These are phyloP conservation scores for Musa itinerans DNA, from an alignment of 176 grass and related monocot species.

Conservation along the genomic window DNA sequence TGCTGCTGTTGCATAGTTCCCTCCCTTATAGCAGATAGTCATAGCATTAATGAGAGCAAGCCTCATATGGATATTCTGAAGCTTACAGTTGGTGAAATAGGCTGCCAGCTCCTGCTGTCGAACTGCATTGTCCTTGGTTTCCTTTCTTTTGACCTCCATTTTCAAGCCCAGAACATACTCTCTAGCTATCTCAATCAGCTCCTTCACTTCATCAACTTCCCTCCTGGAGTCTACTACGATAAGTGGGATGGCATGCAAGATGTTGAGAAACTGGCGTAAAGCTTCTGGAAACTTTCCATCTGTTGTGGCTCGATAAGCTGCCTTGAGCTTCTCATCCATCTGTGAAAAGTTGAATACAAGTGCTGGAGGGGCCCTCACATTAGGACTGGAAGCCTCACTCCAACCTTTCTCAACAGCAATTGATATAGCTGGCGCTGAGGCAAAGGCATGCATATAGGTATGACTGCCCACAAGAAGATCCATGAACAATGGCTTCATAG, in stretches of 20 bases:
- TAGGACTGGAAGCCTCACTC: slow-evolving; percentile 69
- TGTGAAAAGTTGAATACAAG: slow-evolving; percentile 82
- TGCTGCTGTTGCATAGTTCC: slow-evolving; percentile 57
- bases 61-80: slow-evolving; percentile 70
- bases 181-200: slow-evolving; percentile 81
- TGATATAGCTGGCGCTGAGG: slow-evolving; percentile 47
- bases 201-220: slow-evolving; percentile 96
- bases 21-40: slow-evolving; percentile 57
- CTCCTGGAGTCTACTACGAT: slow-evolving; percentile 80
- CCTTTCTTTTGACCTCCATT: slow-evolving; percentile 86
- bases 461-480: slow-evolving; percentile 72
- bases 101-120: slow-evolving; percentile 73
- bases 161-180: slow-evolving; percentile 87
- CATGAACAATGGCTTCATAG: slow-evolving; percentile 65
- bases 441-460: slow-evolving; percentile 53
- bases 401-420: slow-evolving; percentile 90
- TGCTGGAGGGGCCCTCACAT: slow-evolving; percentile 70
- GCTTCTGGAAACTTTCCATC: slow-evolving; percentile 89
- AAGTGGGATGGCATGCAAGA: slow-evolving; percentile 71
- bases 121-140: slow-evolving; percentile 40
- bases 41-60: slow-evolving; percentile 69
- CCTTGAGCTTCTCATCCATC: slow-evolving; percentile 86
- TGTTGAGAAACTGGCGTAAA: slow-evolving; percentile 68
- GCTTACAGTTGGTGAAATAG: slow-evolving; percentile 83
- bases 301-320: slow-evolving; percentile 71